These are phyloP conservation scores for Nyctanthes arbortristis DNA, from an alignment of 257 asterid genomes.

Conservation along the genomic window DNA sequence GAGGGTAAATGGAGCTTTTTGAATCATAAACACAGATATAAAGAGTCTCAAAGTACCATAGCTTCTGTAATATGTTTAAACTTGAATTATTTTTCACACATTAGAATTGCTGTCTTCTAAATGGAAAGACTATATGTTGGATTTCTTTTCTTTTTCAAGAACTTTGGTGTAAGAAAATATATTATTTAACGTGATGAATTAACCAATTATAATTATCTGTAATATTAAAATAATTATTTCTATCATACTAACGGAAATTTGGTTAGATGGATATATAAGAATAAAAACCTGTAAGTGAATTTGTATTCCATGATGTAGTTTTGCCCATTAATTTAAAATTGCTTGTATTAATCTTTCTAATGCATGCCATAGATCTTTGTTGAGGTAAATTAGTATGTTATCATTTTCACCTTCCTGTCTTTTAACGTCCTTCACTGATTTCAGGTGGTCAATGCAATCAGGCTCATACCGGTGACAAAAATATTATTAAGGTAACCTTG, in stretches of 20 bases:
- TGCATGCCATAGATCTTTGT: conserved; percentile 1
- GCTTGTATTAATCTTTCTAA: conserved; percentile 7
- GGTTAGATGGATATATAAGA: neutral
- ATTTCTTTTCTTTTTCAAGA: neutral
- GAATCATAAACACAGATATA: neutral
- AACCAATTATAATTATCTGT: neutral
- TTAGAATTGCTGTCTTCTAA: neutral
- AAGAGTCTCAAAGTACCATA: neutral
- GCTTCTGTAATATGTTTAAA: neutral
- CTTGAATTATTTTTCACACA: neutral
- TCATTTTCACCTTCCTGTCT: conserved; percentile 16
- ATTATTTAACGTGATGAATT: neutral
- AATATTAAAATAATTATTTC: neutral
- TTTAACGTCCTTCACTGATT: conserved; percentile 39
- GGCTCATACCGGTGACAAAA: conserved; percentile 41
- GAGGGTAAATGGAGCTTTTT: neutral
- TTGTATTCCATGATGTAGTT: conserved; percentile 2
- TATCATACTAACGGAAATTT: neutral
- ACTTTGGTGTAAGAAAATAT: neutral
- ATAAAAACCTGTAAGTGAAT: neutral
- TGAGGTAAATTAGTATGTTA: neutral
- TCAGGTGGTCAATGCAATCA: conserved; percentile 57
- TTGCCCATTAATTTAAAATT: neutral
- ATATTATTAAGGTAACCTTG: conserved; percentile 64
- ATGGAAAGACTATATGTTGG: neutral